These are phyloP conservation scores for Hemerocallis citrina DNA, from an alignment of 106 monocot genomes.

Conservation along the genomic window DNA sequence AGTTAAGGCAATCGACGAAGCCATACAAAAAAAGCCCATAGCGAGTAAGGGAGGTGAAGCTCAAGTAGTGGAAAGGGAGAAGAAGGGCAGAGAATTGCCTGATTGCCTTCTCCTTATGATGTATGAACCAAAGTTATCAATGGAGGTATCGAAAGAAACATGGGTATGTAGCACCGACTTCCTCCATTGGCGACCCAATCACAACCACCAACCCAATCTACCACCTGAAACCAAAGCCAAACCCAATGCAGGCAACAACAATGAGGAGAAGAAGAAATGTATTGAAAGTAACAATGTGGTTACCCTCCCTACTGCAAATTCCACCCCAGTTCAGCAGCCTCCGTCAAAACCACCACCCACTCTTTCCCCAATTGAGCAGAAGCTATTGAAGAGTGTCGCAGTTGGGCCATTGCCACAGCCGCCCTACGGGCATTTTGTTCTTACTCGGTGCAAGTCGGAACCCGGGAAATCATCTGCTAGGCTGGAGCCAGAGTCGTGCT, in stretches of 20 bases:
- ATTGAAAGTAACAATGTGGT: neutral
- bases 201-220: slow-evolving; percentile 18
- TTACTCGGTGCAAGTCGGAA: slow-evolving; percentile 96
- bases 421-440: slow-evolving; percentile 36
- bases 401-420: neutral
- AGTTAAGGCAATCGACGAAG: neutral
- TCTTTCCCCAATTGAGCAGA: slow-evolving; percentile 11
- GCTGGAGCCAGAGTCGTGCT: slow-evolving; percentile 73
- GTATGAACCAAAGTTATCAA: slow-evolving; percentile 95
- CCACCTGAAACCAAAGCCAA: slow-evolving; percentile 10
- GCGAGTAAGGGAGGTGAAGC: slow-evolving; percentile 8
- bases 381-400: neutral
- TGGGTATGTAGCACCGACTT: slow-evolving; percentile 94
- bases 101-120: slow-evolving; percentile 95
- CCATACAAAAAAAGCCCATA: neutral
- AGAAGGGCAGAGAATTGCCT: slow-evolving; percentile 39
- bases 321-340: neutral
- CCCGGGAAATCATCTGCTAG: slow-evolving; percentile 76
- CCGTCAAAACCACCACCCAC: neutral
- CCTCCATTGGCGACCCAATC: slow-evolving; percentile 43
- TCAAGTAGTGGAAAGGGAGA: slow-evolving; percentile 8
- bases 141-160: slow-evolving; percentile 98
- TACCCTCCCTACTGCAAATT: neutral
- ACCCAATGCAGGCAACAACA: neutral
- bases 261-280: neutral